Evolutionary conservation across 2,329 filamentous ascomycete species (phyloP).

Genomic region (Taxawa tesnikishii): DNA sequence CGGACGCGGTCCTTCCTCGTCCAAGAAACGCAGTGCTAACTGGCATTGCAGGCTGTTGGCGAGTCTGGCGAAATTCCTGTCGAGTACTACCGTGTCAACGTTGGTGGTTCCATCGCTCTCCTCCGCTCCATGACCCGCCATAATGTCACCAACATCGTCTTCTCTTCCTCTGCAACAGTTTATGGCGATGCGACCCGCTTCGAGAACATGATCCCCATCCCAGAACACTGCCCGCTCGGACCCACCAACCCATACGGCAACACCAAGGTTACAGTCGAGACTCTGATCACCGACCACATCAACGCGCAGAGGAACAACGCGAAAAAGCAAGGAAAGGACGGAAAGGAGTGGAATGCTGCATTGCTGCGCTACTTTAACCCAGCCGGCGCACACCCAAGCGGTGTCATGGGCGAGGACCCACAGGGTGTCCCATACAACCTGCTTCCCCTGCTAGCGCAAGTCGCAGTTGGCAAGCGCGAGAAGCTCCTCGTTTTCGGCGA

Average conservation of each 20-base stretch:
- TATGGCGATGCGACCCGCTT: conserved; percentile 96
- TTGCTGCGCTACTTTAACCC: conserved; percentile 97
- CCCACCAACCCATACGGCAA: conserved; percentile 97
- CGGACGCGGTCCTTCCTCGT: conserved; percentile 11
- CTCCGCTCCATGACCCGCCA: conserved; percentile 78
- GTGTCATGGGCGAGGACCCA: conserved; percentile 96
- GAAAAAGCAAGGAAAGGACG: conserved; percentile 65
- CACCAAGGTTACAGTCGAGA: conserved; percentile 88
- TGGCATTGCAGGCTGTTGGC: conserved; percentile 61
- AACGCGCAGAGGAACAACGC: conserved; percentile 74
- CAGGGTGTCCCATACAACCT: conserved; percentile 94
- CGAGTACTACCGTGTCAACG: conserved; percentile 97
- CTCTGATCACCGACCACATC: conserved; percentile 82
- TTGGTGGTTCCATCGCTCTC: conserved; percentile 79
- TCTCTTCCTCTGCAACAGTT: conserved; percentile 94
- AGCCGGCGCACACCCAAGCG: conserved; percentile 83
- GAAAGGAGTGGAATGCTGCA: conserved; percentile 81
- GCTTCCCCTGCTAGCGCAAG: conserved; percentile 84
- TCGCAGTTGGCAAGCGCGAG: conserved; percentile 86
- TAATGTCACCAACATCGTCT: conserved; percentile 93
- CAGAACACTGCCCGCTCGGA: conserved; percentile 88
- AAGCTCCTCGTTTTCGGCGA: conserved; percentile 93
- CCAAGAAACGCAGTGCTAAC: neutral
- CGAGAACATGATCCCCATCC: conserved; percentile 97
- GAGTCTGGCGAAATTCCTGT: conserved; percentile 89